phyloP scores from a whole-genome alignment of 768 basidiomycete genomes.

The Coprinopsis marcescibilis region DNA sequence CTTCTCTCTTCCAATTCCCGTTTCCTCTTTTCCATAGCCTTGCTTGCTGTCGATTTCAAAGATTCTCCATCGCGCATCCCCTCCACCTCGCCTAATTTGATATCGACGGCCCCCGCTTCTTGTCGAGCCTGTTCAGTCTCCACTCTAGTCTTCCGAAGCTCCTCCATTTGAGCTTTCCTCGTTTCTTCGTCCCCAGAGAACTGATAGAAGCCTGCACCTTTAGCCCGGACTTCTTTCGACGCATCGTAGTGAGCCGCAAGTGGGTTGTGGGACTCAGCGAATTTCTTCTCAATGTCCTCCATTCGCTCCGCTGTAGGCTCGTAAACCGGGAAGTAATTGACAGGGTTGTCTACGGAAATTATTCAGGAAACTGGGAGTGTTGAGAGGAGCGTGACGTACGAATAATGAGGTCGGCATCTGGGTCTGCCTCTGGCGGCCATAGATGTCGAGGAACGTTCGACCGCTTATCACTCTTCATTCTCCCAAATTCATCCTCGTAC shows the following conservation, averaged over 20 bases:
- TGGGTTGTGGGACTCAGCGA: constrained; percentile 68
- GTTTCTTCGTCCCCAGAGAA: constrained; percentile 84
- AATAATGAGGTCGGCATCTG: constrained; percentile 58
- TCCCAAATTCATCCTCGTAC: constrained; percentile 83
- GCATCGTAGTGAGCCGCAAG: constrained; percentile 79
- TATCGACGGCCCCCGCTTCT: constrained; percentile 55
- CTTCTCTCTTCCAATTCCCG: constrained; percentile 66
- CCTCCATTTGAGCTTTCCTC: constrained; percentile 77
- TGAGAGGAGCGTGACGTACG: constrained; percentile 28
- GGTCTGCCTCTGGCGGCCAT: constrained; percentile 30
- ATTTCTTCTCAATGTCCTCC: constrained; percentile 65
- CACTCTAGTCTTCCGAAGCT: constrained; percentile 56
- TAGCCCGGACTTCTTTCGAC: constrained; percentile 73
- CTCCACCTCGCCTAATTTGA: constrained; percentile 67
- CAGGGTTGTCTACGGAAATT: constrained; percentile 58
- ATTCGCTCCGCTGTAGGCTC: constrained; percentile 77
- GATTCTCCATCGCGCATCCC: constrained; percentile 52
- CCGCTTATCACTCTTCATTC: constrained; percentile 53
- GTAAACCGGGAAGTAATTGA: constrained; percentile 83
- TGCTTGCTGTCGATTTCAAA: constrained; percentile 32
- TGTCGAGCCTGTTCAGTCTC: constrained; percentile 65
- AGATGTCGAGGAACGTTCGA: constrained; percentile 77
- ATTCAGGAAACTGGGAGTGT: background rate
- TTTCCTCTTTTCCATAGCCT: constrained; percentile 69
- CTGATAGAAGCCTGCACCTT: constrained; percentile 89